Evolutionary conservation across 306 rosid genomes (phyloP), one percentile per base, ranked within the genome.

Genomic region (Quercus alba): DNA sequence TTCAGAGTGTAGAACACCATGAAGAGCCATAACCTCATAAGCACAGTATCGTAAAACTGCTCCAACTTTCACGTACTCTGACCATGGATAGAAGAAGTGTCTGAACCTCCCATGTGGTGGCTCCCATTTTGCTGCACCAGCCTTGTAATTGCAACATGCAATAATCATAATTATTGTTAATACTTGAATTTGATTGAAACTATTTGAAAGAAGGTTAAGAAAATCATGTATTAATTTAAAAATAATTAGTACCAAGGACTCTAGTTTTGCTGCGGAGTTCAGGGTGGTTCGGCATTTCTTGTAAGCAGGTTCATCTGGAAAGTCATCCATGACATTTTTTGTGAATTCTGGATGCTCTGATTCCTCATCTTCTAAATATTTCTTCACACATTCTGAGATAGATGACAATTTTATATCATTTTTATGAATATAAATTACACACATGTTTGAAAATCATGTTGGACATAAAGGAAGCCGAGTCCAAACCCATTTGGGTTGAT

Each of bases 51-150:
- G 77, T 38, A 92, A 73, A 44, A 88, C 94, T 3, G 89, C 91
- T 73, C 89, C 94, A 57, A 92, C 97, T 75, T 87, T 85, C 49
- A 82, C 89, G 78, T 93, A 90, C 72, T 93, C 90, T 6, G 84
- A 74, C 97, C 97, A 93, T 1, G 96, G 97, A 70, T 89, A 86
- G 80, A 85, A 86, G 56, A 90, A 84, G 72, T 87, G 96, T 38
- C 78, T 26, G 90, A 93, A 93, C 86, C 87, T 85, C 0, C 96
- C 97, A 64, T 90, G 97, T 3, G 96, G 97, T 52, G 94, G 96
- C 86, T 93, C 97, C 97, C 96, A 93, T 84, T 89, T 93, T 59
- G 96, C 96, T 9, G 94, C 79, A 28, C 44, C 72, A n/a, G 96
- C 97, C 97, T 92, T 54, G 41, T 19, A 26, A 71, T 64, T 5